phyloP scores from a whole-genome alignment of 208 protist species.

The Crithidia expoeki region DNA sequence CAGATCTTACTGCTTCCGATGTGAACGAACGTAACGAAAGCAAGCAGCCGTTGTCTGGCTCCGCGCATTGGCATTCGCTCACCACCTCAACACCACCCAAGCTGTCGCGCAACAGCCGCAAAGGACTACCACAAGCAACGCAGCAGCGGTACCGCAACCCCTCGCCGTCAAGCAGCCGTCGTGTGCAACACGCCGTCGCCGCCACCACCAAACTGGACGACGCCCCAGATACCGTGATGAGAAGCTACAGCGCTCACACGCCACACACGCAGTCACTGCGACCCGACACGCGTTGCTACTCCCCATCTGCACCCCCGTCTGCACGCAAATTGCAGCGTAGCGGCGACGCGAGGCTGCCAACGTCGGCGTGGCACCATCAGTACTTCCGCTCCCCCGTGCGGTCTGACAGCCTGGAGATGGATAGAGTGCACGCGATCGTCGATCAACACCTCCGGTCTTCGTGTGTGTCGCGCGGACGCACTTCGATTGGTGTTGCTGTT shows the following conservation, averaged over 20 bases:
- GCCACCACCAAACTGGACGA: background rate
- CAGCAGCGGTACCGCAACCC: background rate
- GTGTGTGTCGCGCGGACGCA: background rate
- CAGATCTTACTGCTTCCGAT: too few relatives aligned
- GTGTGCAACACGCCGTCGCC: background rate
- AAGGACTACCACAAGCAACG: background rate
- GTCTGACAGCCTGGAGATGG: slow-evolving; percentile 1
- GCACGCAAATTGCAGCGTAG: background rate
- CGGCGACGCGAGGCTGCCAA: background rate
- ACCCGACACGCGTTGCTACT: background rate
- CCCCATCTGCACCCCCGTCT: background rate
- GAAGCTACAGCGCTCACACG: slow-evolving; percentile 1
- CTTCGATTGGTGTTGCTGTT: background rate
- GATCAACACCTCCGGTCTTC: background rate
- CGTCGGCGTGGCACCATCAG: background rate
- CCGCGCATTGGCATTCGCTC: background rate
- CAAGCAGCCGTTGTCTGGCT: background rate
- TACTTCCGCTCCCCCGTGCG: slow-evolving; percentile 6
- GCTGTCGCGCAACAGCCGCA: background rate
- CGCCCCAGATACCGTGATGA: background rate
- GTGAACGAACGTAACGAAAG: background rate
- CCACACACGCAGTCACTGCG: background rate
- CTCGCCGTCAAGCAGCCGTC: background rate
- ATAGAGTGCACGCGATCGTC: background rate
- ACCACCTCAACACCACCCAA: background rate